phyloP scores from a whole-genome alignment of 805 yeast species.

The Kluyveromyces wickerhamii region DNA sequence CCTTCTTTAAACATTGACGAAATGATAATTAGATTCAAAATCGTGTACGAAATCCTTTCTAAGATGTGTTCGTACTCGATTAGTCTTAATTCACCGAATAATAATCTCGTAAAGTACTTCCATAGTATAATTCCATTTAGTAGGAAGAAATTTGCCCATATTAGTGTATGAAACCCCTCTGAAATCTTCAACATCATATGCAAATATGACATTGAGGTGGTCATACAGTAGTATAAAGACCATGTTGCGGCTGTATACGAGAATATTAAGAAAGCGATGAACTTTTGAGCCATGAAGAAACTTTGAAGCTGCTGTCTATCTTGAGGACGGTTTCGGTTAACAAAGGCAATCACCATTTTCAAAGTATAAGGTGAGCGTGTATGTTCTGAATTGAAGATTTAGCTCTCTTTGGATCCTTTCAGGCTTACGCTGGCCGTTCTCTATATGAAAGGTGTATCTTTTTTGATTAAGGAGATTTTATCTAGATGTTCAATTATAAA shows the following conservation, averaged over 20 bases:
- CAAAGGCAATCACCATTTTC: neutral
- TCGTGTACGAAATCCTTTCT: slow-evolving; percentile 56
- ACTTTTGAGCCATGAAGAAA: slow-evolving; percentile 1
- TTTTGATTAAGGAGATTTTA: too few species aligned
- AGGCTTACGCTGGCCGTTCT: too few species aligned
- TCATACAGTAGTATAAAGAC: slow-evolving; percentile 18
- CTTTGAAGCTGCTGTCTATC: neutral
- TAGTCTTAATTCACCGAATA: slow-evolving; percentile 70
- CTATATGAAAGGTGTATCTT: too few species aligned
- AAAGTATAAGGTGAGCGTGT: too few species aligned
- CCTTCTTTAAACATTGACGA: slow-evolving; percentile 46
- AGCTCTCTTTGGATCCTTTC: too few species aligned
- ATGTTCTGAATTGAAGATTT: too few species aligned
- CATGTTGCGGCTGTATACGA: slow-evolving; percentile 17
- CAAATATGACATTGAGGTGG: slow-evolving; percentile 23
- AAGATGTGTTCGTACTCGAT: slow-evolving; percentile 69
- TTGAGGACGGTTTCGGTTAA: neutral
- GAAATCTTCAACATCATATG: slow-evolving; percentile 44
- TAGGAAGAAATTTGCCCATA: slow-evolving; percentile 39
- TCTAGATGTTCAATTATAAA: too few species aligned
- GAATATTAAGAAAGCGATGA: slow-evolving; percentile 9
- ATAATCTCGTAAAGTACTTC: slow-evolving; percentile 39
- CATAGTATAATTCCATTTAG: slow-evolving; percentile 34
- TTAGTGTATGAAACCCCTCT: slow-evolving; percentile 39
- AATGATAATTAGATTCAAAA: slow-evolving; percentile 55